These are phyloP conservation scores for Eremothecium coryli DNA, from an alignment of 1,139 yeast species.

Conservation along the genomic window DNA sequence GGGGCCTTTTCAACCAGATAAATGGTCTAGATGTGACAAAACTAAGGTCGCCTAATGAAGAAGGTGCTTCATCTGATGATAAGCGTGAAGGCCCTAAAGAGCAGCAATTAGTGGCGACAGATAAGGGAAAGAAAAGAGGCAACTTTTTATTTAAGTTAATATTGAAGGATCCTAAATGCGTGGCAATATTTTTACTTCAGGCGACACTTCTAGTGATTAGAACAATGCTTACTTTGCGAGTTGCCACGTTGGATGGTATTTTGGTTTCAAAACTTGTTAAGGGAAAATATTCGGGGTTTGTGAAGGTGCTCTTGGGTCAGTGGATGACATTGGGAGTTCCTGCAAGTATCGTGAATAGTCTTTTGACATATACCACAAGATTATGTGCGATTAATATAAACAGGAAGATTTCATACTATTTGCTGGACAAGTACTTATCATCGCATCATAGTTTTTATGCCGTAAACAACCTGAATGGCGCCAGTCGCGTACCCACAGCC, in stretches of 20 bases:
- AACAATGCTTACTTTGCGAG: slow-evolving; percentile 69
- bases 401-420: slow-evolving; percentile 50
- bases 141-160: slow-evolving; percentile 23
- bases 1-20: slow-evolving; percentile 5
- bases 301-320: slow-evolving; percentile 47
- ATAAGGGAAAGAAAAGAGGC: slow-evolving; percentile 7
- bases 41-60: slow-evolving; percentile 7
- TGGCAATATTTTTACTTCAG: slow-evolving; percentile 42
- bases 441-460: slow-evolving; percentile 28
- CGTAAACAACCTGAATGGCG: slow-evolving; percentile 13
- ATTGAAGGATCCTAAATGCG: slow-evolving; percentile 24
- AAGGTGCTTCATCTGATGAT: slow-evolving; percentile 7
- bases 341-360: slow-evolving; percentile 70
- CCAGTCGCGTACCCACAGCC: slow-evolving; percentile 1
- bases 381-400: slow-evolving; percentile 60
- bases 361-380: slow-evolving; percentile 63
- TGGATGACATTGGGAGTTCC: slow-evolving; percentile 90
- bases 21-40: slow-evolving; percentile 1
- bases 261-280: slow-evolving; percentile 76
- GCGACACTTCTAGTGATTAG: slow-evolving; percentile 53
- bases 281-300: slow-evolving; percentile 56
- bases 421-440: slow-evolving; percentile 41
- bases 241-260: slow-evolving; percentile 80
- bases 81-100: slow-evolving; percentile 2
- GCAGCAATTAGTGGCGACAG: background rate